A percentile compares a stretch with the other conserved stretches of the same genome.
Evolutionary conservation across 345 rosid genomes (phyloP).

Genomic region (Populus nigra): DNA sequence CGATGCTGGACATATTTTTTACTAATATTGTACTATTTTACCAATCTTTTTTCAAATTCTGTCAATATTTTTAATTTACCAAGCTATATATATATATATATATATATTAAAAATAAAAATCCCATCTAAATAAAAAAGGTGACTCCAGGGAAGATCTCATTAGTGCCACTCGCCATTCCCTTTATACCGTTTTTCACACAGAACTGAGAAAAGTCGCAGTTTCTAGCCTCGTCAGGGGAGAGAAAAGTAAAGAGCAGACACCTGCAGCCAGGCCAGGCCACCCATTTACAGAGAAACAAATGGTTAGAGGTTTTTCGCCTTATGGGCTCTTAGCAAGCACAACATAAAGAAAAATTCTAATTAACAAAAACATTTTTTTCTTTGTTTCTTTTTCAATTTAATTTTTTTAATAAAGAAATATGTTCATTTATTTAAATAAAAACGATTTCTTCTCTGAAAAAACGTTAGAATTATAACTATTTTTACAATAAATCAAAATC

Average conservation of each 20-base stretch:
- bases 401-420: no score
- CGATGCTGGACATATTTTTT: no score
- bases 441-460: no score
- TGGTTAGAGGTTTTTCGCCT: constrained; percentile 30
- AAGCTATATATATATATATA: background rate
- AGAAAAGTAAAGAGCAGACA: background rate
- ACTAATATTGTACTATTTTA: no score
- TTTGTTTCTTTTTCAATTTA: no score
- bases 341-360: background rate
- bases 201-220: constrained; percentile 43
- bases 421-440: no score
- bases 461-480: no score
- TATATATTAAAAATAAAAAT: no score
- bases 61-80: no score
- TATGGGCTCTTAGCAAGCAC: constrained; percentile 24
- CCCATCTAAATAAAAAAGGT: background rate
- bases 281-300: constrained; percentile 24
- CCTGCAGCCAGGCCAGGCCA: background rate
- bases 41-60: no score
- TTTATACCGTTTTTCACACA: constrained; percentile 27
- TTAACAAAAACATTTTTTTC: no score
- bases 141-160: background rate
- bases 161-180: background rate
- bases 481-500: no score
- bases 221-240: constrained; percentile 53